These are phyloP conservation scores for Hirschfeldia incana DNA, from an alignment of 345 rosid genomes.

Conservation along the genomic window DNA sequence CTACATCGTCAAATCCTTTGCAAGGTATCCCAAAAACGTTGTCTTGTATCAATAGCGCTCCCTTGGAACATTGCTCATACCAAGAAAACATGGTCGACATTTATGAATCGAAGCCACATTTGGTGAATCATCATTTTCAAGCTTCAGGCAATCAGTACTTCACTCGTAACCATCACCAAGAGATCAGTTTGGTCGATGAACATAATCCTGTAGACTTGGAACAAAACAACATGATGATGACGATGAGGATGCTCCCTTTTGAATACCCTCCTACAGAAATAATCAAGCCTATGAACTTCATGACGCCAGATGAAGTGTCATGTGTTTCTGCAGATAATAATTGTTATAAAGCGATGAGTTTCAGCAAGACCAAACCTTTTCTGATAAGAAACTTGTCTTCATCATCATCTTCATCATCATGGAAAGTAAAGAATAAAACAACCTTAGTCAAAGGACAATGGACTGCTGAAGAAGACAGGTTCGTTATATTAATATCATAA, in stretches of 20 bases:
- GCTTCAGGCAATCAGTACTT: constrained; percentile 23
- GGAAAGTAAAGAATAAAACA: constrained; percentile 56
- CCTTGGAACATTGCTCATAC: constrained; percentile 51
- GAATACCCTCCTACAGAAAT: constrained; percentile 51
- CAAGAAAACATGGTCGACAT: constrained; percentile 40
- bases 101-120: constrained; percentile 62
- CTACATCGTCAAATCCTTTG: constrained; percentile 47
- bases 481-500: neutral
- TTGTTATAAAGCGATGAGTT: constrained; percentile 36
- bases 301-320: constrained; percentile 63
- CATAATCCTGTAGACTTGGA: constrained; percentile 37
- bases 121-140: constrained; percentile 47
- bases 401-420: constrained; percentile 32
- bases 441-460: constrained; percentile 89
- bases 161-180: constrained; percentile 30
- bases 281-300: constrained; percentile 47
- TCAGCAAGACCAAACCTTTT: constrained; percentile 41
- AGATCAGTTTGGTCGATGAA: constrained; percentile 45
- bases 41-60: constrained; percentile 38
- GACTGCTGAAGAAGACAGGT: constrained; percentile 92
- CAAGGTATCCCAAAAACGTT: constrained; percentile 42
- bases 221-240: constrained; percentile 40
- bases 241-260: constrained; percentile 35
- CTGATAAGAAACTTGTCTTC: constrained; percentile 42
- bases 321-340: constrained; percentile 44